Percentiles rank a stretch among this genome's conserved stretches.
phyloP scores from a whole-genome alignment of 2,329 filamentous ascomycete genomes.

The Beauveria brongniartii region DNA sequence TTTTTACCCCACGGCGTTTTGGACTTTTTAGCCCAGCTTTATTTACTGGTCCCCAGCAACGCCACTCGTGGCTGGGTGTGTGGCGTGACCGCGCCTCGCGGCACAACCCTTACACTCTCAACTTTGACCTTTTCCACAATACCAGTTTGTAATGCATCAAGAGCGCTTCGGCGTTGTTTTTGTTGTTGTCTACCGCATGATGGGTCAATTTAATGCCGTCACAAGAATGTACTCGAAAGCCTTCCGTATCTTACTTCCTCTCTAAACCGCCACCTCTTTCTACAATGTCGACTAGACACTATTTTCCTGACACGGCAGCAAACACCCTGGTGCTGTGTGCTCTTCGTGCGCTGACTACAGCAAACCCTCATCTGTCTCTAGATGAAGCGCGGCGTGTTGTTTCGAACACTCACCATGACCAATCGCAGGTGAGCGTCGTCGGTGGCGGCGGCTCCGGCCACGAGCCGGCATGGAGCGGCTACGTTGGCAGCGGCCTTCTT shows the following conservation, averaged over 20 bases:
- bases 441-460: constrained; percentile 48
- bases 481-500: constrained; percentile 53
- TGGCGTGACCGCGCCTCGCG: not conserved
- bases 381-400: constrained; percentile 45
- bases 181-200: no score
- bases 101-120: not conserved
- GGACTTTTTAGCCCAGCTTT: no score
- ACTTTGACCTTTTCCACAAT: not conserved
- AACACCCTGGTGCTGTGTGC: constrained; percentile 20
- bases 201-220: no score
- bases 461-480: constrained; percentile 58
- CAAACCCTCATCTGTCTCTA: constrained; percentile 39
- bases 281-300: constrained; percentile 15
- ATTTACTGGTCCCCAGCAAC: no score
- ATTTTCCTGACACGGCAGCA: constrained; percentile 15
- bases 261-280: not conserved
- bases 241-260: not conserved
- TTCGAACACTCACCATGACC: constrained; percentile 36
- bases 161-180: not conserved
- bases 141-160: not conserved
- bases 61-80: not conserved
- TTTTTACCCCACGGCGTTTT: no score
- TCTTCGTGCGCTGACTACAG: constrained; percentile 16
- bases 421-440: constrained; percentile 40
- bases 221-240: no score